These are phyloP conservation scores for Hyaloscypha bicolor DNA, from an alignment of 495 filamentous ascomycete species.

Conservation along the genomic window DNA sequence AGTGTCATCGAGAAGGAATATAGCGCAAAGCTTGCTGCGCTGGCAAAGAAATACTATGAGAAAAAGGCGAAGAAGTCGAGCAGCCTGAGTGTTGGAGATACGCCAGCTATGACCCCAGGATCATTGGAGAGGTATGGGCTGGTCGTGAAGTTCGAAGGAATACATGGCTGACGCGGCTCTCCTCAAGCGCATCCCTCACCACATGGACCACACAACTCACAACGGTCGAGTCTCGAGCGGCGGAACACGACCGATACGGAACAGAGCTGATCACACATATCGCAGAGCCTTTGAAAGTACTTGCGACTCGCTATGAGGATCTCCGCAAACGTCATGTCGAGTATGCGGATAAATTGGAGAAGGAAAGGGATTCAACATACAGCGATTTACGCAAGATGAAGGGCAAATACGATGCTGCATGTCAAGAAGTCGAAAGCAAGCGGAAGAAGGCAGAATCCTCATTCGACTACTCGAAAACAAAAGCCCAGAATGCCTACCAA, in stretches of 20 bases:
- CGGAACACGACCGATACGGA: constrained; percentile 84
- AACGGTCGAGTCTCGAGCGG: constrained; percentile 83
- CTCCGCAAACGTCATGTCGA: constrained; percentile 89
- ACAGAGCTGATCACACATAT: constrained; percentile 74
- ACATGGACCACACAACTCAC: constrained; percentile 95
- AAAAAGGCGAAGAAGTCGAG: constrained; percentile 92
- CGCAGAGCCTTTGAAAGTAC: constrained; percentile 79
- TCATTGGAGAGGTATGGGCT: constrained; percentile 77
- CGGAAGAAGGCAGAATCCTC: constrained; percentile 92
- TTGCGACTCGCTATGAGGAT: constrained; percentile 80
- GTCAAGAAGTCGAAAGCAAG: constrained; percentile 91
- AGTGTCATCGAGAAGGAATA: constrained; percentile 96
- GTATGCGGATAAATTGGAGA: constrained; percentile 84
- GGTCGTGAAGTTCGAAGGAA: background rate
- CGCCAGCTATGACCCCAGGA: constrained; percentile 87
- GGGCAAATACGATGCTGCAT: constrained; percentile 86
- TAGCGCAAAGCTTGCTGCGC: constrained; percentile 75
- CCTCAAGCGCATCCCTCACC: constrained; percentile 78
- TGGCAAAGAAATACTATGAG: constrained; percentile 95
- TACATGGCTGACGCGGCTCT: constrained; percentile 20
- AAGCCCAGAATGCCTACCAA: constrained; percentile 87
- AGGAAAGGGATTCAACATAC: constrained; percentile 82
- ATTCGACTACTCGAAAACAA: constrained; percentile 81
- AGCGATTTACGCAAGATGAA: constrained; percentile 89
- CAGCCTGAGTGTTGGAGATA: constrained; percentile 90